phyloP scores from a whole-genome alignment of 179 eudicot species.

The Silene coronaria region DNA sequence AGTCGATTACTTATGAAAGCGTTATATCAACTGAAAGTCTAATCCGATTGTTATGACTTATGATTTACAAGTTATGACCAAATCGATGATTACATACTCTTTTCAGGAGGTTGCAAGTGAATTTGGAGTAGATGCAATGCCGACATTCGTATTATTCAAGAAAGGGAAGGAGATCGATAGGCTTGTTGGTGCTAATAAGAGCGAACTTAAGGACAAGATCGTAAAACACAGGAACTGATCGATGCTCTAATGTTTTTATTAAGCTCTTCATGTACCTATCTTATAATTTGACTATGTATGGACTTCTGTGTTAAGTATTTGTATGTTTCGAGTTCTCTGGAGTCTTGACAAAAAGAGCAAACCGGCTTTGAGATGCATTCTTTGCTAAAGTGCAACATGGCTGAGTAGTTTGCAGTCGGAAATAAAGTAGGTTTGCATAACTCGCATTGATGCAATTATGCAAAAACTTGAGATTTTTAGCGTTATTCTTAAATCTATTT shows the following conservation, averaged over 20 bases:
- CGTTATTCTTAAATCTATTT: too few relatives aligned
- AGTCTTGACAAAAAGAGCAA: background rate
- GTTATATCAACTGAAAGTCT: background rate
- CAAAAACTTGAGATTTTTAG: too few relatives aligned
- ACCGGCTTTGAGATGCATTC: background rate
- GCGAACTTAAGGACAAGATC: conserved; percentile 37
- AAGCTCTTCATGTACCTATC: background rate
- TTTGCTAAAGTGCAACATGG: background rate
- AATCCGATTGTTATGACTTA: too few relatives aligned
- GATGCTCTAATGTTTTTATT: background rate
- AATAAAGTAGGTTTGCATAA: too few relatives aligned
- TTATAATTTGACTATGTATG: background rate
- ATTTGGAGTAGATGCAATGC: conserved; percentile 37
- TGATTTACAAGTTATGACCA: too few relatives aligned
- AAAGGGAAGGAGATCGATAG: conserved; percentile 39
- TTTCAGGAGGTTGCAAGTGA: conserved; percentile 36
- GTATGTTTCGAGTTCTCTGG: conserved; percentile 1
- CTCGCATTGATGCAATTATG: too few relatives aligned
- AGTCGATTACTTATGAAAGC: background rate
- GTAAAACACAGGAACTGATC: conserved; percentile 20
- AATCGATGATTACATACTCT: too few relatives aligned
- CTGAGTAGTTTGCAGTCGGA: too few relatives aligned
- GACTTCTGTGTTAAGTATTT: background rate
- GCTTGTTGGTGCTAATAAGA: conserved; percentile 39
- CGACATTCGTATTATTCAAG: conserved; percentile 35